phyloP scores from a whole-genome alignment of 768 basidiomycete species.

The Lactarius tabidus region DNA sequence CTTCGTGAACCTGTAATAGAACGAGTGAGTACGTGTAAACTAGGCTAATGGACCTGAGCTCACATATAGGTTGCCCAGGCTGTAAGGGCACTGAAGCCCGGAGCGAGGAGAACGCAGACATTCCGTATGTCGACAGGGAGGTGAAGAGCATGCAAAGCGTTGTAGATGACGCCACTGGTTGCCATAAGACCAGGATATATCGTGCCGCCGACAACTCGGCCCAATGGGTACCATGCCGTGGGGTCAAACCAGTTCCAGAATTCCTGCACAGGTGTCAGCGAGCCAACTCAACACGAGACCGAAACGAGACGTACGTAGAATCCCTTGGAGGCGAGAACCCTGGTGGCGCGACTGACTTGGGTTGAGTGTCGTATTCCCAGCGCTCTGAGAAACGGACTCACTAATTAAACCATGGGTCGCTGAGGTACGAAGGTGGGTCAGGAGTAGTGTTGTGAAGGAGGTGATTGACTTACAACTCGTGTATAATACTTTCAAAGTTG shows the following conservation, averaged over 20 bases:
- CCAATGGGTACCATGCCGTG: conserved; percentile 98
- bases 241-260: conserved; percentile 99
- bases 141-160: conserved; percentile 77
- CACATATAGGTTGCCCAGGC: conserved; percentile 97
- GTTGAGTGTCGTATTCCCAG: neutral
- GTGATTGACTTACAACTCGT: conserved; percentile 80
- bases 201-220: conserved; percentile 96
- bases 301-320: conserved; percentile 74
- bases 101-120: conserved; percentile 93
- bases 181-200: conserved; percentile 99
- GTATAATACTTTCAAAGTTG: conserved; percentile 98
- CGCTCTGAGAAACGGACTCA: conserved; percentile 41
- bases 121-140: conserved; percentile 97
- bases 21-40: neutral
- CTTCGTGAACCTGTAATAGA: conserved; percentile 73
- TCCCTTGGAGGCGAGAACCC: conserved; percentile 84
- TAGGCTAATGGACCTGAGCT: neutral
- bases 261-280: conserved; percentile 46
- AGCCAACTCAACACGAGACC: neutral
- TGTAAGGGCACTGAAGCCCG: conserved; percentile 94
- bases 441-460: neutral
- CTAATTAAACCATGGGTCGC: conserved; percentile 99
- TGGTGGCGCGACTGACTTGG: conserved; percentile 79
- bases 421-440: conserved; percentile 30
- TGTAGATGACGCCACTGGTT: conserved; percentile 96